These are phyloP conservation scores for Liriodendron chinense DNA, from an alignment of 164 flowering plant genomes.

Conservation along the genomic window DNA sequence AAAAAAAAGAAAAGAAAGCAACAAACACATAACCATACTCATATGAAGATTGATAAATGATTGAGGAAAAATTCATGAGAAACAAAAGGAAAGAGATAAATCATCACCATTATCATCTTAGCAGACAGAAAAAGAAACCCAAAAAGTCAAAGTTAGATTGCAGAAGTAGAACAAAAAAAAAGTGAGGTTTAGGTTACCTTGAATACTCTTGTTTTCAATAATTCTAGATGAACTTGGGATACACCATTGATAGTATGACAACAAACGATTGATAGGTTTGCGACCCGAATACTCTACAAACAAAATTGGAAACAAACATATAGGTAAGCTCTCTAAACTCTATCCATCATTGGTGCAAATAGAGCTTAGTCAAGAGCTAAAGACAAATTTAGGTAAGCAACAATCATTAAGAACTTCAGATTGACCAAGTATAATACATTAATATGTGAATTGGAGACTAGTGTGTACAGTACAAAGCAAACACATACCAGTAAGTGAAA, in stretches of 20 bases:
- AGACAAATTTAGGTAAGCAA: background rate
- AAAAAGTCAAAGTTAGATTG: background rate
- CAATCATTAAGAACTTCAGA: background rate
- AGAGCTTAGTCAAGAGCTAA: background rate
- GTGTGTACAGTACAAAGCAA: background rate
- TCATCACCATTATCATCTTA: background rate
- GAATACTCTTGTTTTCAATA: constrained; percentile 44
- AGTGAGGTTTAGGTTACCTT: constrained; percentile 30
- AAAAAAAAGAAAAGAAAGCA: too few species aligned
- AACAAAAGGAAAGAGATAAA: background rate
- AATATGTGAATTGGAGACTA: background rate
- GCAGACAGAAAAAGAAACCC: too few species aligned
- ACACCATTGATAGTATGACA: constrained; percentile 56
- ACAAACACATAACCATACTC: too few species aligned
- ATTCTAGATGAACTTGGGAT: constrained; percentile 43
- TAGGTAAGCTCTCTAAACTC: background rate
- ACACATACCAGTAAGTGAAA: too few species aligned
- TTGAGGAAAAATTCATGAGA: too few species aligned
- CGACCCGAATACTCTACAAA: constrained; percentile 49
- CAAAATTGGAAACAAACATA: constrained; percentile 7
- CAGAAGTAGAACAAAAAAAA: background rate
- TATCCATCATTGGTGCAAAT: background rate
- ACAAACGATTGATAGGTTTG: constrained; percentile 50
- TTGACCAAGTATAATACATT: background rate
- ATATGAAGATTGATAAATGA: too few species aligned